Base-by-base conservation (phyloP, 2,329 filamentous ascomycete species). In the Diaporthe ampelina region DNA sequence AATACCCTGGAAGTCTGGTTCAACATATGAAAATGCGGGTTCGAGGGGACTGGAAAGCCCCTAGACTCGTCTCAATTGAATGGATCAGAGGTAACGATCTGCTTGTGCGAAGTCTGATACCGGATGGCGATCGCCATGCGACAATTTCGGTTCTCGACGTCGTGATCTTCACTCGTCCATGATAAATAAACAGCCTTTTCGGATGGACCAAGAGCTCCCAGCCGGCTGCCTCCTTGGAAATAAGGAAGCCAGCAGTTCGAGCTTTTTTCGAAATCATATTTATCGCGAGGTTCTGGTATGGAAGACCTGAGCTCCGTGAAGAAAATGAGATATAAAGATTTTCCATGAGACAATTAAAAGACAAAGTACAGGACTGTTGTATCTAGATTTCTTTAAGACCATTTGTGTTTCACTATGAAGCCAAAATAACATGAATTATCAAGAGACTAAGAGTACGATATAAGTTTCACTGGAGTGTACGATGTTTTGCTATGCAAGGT, bases 121-220 rank as follows among this genome's bases (percentile, higher is more conserved):
- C 8, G 58, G 9, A 8, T 37, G 58, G 58, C 37, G 58, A 63
- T 63, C 58, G 24, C 15, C 45, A 63, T 63, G 58, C 15, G 17
- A 63, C 58, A 63, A 63, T 63, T 40, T 63, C 37, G 58, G 37
- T 40, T 63, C 24, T 43, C 24, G 37, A 45, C 58, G 58, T 5
- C 37, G 37, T 63, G 58, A 63, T 45, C 37, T 26, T 45, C 58
- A 45, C 37, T 40, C 8, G 24, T 45, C n/a, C 24, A 37, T 21
- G 15, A n/a, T 8, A n/a, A 40, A 37, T 9, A 63, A 21, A 17
- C 5, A 11, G 10, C 17, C 15, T 21, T 24, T 13, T 52, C n/a
- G 24, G 24, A 21, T 17, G 24, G n/a, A 24, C 17, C 37, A 19
- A 63, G 35, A 26, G 15, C 24, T 3, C 26, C 10, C 10, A 24